Evolutionary conservation across 768 basidiomycete genomes (phyloP), one percentile per base, ranked within the genome.

Genomic region (Leccinum longicurvipes): DNA sequence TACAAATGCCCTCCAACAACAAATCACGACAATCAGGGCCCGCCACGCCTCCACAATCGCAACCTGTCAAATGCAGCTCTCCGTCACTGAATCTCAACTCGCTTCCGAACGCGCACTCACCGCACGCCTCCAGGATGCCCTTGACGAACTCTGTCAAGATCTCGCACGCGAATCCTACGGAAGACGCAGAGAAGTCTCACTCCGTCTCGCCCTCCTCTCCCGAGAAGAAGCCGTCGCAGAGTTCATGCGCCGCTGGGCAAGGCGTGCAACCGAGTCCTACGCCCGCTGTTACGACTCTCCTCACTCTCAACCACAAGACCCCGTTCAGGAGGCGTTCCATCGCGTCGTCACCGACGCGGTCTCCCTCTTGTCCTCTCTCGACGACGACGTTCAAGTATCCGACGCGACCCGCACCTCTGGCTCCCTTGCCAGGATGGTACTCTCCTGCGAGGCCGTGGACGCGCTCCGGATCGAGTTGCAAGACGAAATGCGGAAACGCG

Each of bases 91-190:
- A 29, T 67, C 73, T 0, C 71, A 75, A 12, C 72, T 87, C 1
- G 69, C 72, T 0, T 68, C 73, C 5, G 77, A 83, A 34, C 75
- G 77, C 57, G 52, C 67, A 1, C 77, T 77, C 11, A 71, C 75
- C 0, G 75, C 77, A 21, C 77, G 76, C 7, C 71, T 91, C n/a
- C 81, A 86, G 6, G 66, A 67, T 27, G 81, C 81, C 1, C 72
- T 93, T 17, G 89, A 91, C 56, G 84, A 89, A 44, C 72, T 91
- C 0, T 84, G 86, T 0, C 82, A 84, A 34, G 86, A 91, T 51
- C 74, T 89, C 28, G 78, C 84, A 32, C 82, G 85, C 27, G 91
- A 91, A 66, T 76, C 79, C 0, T 88, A 82, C 56, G 90, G 89
- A 3, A 79, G 91, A 17, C 74, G 91, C 23, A 75, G 87, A 31